A percentile compares a stretch with the other conserved stretches of the same genome.
These are phyloP conservation scores for Nematocida minor DNA, from an alignment of 371 early-diverging fungal species.

Conservation along the genomic window DNA sequence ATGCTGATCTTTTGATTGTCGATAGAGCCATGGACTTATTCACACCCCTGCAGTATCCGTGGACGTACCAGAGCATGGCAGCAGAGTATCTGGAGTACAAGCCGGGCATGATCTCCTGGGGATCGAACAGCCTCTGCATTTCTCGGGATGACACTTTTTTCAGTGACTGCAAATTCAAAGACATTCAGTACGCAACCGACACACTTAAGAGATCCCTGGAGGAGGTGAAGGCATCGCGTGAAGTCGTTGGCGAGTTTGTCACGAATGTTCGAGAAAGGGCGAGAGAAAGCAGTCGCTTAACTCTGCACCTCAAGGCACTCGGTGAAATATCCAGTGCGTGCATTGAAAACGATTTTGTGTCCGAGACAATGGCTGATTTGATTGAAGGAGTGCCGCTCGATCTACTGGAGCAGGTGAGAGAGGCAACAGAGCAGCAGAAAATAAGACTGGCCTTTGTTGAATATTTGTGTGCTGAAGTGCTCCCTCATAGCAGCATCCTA, in stretches of 20 bases:
- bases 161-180: slow-evolving; percentile 56
- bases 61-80: slow-evolving; percentile 98
- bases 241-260: slow-evolving; percentile 52
- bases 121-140: slow-evolving; percentile 25
- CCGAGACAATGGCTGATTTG: slow-evolving; percentile 43
- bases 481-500: slow-evolving; percentile 11
- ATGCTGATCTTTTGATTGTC: slow-evolving; percentile 70
- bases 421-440: slow-evolving; percentile 20
- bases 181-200: slow-evolving; percentile 43
- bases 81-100: slow-evolving; percentile 85
- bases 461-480: neutral
- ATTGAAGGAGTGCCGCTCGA: slow-evolving; percentile 26
- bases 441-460: slow-evolving; percentile 12
- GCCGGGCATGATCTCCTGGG: slow-evolving; percentile 81
- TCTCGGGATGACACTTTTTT: slow-evolving; percentile 60
- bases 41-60: slow-evolving; percentile 85
- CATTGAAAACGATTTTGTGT: slow-evolving; percentile 45
- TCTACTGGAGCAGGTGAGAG: neutral
- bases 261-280: slow-evolving; percentile 58
- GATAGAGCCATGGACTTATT: slow-evolving; percentile 90
- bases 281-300: slow-evolving; percentile 40
- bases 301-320: slow-evolving; percentile 56
- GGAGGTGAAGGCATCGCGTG: slow-evolving; percentile 52
- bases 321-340: slow-evolving; percentile 53
- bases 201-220: slow-evolving; percentile 49